These are phyloP conservation scores for Anthostomella pinea DNA, from an alignment of 2,329 filamentous ascomycete genomes.

Conservation along the genomic window DNA sequence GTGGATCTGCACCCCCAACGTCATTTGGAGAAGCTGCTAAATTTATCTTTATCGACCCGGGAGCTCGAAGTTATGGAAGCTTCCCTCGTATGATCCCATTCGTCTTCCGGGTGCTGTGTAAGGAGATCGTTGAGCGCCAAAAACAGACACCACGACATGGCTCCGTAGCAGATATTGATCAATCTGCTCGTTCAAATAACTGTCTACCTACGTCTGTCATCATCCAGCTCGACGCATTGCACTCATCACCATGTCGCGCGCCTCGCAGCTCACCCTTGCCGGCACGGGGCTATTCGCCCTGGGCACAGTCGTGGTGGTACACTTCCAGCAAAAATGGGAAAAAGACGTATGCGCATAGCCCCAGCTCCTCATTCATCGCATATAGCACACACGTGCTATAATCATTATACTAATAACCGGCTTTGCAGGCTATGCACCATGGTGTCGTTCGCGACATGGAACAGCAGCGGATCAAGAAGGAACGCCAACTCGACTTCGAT, in stretches of 20 bases:
- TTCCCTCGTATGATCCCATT: conserved; percentile 1
- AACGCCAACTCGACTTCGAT: conserved; percentile 92
- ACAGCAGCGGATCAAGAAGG: conserved; percentile 83
- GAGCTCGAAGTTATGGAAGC: too few relatives aligned
- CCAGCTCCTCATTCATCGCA: background rate
- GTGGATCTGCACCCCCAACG: conserved; percentile 6
- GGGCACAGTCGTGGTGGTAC: conserved; percentile 78
- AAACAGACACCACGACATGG: too few relatives aligned
- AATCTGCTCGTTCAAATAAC: background rate
- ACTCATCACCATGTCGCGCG: conserved; percentile 82
- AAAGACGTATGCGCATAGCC: conserved; percentile 77
- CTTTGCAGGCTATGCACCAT: conserved; percentile 88
- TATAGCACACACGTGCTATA: conserved; percentile 7
- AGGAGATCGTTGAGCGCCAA: too few relatives aligned
- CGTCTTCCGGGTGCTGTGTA: background rate
- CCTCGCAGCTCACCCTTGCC: conserved; percentile 81
- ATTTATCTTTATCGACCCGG: too few relatives aligned
- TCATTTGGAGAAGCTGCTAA: conserved; percentile 14
- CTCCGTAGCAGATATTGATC: conserved; percentile 4
- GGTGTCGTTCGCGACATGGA: conserved; percentile 95
- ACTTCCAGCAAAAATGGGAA: conserved; percentile 83
- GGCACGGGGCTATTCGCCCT: conserved; percentile 74
- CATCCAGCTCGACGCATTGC: background rate
- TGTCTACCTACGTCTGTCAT: background rate
- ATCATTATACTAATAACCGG: conserved; percentile 8